phyloP scores from a whole-genome alignment of 192 early-diverging fungal genomes.

The Backusella morwellensis region DNA sequence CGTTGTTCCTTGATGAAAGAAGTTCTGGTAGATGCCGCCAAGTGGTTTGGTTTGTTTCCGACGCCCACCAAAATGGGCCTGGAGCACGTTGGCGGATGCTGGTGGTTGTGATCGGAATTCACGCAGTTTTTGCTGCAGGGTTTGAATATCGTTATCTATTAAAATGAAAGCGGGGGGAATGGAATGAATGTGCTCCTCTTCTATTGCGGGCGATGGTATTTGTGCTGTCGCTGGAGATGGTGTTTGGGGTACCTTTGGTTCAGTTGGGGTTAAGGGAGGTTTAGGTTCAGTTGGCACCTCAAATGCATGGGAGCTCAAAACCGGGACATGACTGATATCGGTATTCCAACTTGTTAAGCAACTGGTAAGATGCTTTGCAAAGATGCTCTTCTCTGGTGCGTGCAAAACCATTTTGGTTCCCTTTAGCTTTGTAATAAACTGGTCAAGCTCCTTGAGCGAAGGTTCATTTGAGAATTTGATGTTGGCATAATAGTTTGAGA shows the following conservation, averaged over 20 bases:
- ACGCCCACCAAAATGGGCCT: conserved; percentile 10
- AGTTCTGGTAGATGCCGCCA: conserved; percentile 8
- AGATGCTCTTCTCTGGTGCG: conserved; percentile 48
- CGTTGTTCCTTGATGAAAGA: conserved; percentile 37
- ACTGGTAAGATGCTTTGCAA: conserved; percentile 50
- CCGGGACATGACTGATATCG: conserved; percentile 45
- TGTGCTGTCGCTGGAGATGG: background rate
- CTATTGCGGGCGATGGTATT: conserved; percentile 25
- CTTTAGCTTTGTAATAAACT: conserved; percentile 39
- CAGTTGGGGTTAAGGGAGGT: background rate
- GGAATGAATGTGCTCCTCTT: conserved; percentile 33
- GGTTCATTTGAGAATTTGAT: conserved; percentile 47
- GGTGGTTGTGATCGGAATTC: conserved; percentile 34
- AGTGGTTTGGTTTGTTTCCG: conserved; percentile 16
- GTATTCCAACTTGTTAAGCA: conserved; percentile 54
- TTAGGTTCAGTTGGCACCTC: background rate
- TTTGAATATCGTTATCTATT: conserved; percentile 56
- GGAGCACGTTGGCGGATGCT: conserved; percentile 10
- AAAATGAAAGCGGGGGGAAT: conserved; percentile 50
- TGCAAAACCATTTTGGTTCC: conserved; percentile 47
- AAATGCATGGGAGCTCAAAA: background rate
- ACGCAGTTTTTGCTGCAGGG: conserved; percentile 44
- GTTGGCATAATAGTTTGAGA: conserved; percentile 25
- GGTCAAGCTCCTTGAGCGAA: conserved; percentile 42
- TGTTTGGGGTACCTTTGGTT: background rate